Base-by-base conservation (phyloP, 768 basidiomycete genomes). In the Tricholoma hemisulphureum region DNA sequence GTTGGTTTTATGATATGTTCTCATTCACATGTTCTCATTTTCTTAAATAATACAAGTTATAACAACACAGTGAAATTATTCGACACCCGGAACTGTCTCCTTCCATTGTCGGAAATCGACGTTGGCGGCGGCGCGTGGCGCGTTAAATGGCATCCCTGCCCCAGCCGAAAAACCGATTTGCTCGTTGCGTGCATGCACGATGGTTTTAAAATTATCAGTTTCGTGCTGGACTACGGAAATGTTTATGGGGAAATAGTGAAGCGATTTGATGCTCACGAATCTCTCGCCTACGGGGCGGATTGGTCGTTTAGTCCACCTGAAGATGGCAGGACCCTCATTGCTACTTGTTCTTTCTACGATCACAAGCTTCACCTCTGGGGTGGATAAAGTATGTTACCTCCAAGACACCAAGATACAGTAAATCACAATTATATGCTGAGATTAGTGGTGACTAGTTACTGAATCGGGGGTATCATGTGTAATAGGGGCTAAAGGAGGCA, bases 171-270 rank as follows among this genome's bases (percentile, higher is more conserved):
- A 60, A 65, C 81, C 34, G 91, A 95, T 65, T 78, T 98, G 2
- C 81, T 98, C 18, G 85, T 94, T n/a, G 97, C 95, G 0, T 94
- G 91, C 67, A 99, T 98, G 97, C 95, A 96, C 67, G 94, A 94
- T 61, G 95, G 96, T 9, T 95, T 93, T 81, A 97, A 97, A 68
- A 78, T 96, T 6, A 70, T 94, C 46, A 77, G 71, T 2, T 84
- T 91, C 62, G 70, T 67, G 4, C 82, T 91, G 57, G 72, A 68
- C 39, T 54, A 56, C 24, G 62, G 4, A 11, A 45, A 53, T 21
- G 61, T 60, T 18, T 64, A 34, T 29, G 69, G 55, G 21, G 45
- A 58, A 5, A 20, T 62, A 48, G 72, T 80, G 8, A 81, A 76
- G 59, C 80, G 84, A 16, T 92, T 91, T 63, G 87, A 93, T 58